phyloP scores from a whole-genome alignment of 768 basidiomycete genomes.

The Collybia sp. region DNA sequence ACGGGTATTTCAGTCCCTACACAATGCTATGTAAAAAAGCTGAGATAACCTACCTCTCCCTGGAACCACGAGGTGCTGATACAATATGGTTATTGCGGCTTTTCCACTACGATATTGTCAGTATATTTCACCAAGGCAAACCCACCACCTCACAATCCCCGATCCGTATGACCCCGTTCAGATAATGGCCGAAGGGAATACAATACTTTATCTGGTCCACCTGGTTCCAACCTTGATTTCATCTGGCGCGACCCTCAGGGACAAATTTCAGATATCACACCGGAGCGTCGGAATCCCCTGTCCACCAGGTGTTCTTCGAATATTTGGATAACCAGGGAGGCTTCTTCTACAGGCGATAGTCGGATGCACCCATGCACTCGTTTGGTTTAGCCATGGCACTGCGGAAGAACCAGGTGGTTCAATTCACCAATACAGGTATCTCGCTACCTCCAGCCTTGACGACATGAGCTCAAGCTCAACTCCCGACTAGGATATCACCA shows the following conservation, averaged over 20 bases:
- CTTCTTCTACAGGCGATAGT: slow-evolving; percentile 26
- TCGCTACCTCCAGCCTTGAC: not conserved
- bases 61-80: slow-evolving; percentile 20
- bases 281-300: slow-evolving; percentile 16
- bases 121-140: slow-evolving; percentile 1
- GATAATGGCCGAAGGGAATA: slow-evolving; percentile 15
- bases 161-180: slow-evolving; percentile 24
- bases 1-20: slow-evolving; percentile 14
- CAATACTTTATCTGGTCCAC: slow-evolving; percentile 7
- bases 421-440: slow-evolving; percentile 20
- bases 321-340: slow-evolving; percentile 20
- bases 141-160: not conserved
- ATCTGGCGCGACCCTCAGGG: slow-evolving; percentile 19
- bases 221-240: slow-evolving; percentile 18
- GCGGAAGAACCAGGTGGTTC: slow-evolving; percentile 21
- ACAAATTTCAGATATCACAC: slow-evolving; percentile 26
- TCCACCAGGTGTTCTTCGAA: slow-evolving; percentile 22
- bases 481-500: slow-evolving; percentile 17
- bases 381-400: slow-evolving; percentile 22
- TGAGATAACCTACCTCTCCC: slow-evolving; percentile 15
- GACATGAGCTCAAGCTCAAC: not conserved
- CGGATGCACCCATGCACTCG: slow-evolving; percentile 22
- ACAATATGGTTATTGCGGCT: slow-evolving; percentile 24
- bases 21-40: not conserved
- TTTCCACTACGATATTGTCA: slow-evolving; percentile 25